These are phyloP conservation scores for Avena atlantica DNA, from an alignment of 176 grass and related monocot species.

Conservation along the genomic window DNA sequence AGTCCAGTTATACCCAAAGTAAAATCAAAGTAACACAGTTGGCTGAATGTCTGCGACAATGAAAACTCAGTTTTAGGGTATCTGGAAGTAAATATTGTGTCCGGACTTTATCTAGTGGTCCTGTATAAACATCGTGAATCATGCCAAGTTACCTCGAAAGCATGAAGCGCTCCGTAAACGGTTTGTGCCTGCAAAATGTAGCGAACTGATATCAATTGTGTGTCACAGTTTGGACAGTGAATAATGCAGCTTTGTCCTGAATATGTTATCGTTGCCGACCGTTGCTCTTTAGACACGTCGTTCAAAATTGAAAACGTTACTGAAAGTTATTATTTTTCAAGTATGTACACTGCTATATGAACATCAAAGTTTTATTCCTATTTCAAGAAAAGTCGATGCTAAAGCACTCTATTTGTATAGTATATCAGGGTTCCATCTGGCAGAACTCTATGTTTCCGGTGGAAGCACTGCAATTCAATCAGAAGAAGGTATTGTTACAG, in stretches of 20 bases:
- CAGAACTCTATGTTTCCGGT: no score
- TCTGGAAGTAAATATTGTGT: conserved; percentile 1
- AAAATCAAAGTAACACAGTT: conserved; percentile 88
- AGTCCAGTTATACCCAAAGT: conserved; percentile 63
- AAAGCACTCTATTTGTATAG: not conserved
- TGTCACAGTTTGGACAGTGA: not conserved
- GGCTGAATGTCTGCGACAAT: conserved; percentile 86
- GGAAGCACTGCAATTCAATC: not conserved
- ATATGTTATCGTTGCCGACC: not conserved
- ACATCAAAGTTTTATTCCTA: not conserved
- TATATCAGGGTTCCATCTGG: not conserved
- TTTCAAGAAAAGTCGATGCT: not conserved
- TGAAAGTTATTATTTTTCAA: not conserved
- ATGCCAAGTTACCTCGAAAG: conserved; percentile 73
- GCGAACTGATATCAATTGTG: not conserved
- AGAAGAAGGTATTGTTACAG: not conserved
- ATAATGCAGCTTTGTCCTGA: not conserved
- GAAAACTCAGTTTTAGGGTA: conserved; percentile 14
- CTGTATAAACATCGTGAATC: not conserved
- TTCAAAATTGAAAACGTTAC: not conserved
- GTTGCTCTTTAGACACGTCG: not conserved
- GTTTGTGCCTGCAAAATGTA: conserved; percentile 83
- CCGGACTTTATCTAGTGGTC: not conserved
- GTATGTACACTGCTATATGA: not conserved
- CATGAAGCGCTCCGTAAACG: conserved; percentile 85